Evolutionary conservation across 2,329 filamentous ascomycete species (phyloP).

Genomic region (Phaeosphaeria sp.): DNA sequence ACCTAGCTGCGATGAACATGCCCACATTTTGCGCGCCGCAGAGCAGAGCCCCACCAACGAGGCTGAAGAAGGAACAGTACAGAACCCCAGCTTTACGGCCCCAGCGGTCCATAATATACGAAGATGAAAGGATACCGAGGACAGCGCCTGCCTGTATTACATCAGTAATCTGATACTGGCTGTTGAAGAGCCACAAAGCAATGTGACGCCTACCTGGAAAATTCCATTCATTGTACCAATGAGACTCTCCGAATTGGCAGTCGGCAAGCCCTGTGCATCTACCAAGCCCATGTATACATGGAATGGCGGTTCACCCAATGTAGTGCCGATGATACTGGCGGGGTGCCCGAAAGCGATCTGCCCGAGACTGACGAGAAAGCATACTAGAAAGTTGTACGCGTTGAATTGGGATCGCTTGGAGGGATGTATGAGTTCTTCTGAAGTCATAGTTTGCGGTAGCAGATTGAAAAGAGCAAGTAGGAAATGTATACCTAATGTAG

Average conservation of each 20-base stretch:
- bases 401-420: conserved; percentile 23
- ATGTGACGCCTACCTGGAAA: conserved; percentile 22
- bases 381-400: conserved; percentile 27
- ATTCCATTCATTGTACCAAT: conserved; percentile 30
- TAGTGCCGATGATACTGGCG: conserved; percentile 26
- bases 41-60: conserved; percentile 26
- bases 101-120: conserved; percentile 26
- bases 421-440: neutral
- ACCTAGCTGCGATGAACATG: conserved; percentile 65
- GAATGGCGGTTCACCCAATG: conserved; percentile 28
- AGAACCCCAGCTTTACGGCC: conserved; percentile 28
- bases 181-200: neutral
- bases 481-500: no score
- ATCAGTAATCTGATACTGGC: neutral
- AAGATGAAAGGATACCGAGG: conserved; percentile 19
- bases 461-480: no score
- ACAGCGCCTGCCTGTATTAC: conserved; percentile 21
- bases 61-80: conserved; percentile 23
- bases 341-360: conserved; percentile 31
- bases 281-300: conserved; percentile 25
- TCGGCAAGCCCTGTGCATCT: conserved; percentile 17
- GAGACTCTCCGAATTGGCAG: conserved; percentile 16
- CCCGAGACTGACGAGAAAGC: conserved; percentile 24
- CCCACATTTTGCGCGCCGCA: conserved; percentile 17
- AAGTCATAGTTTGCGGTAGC: conserved; percentile 4